Base-by-base conservation (phyloP, 2,329 filamentous ascomycete species). In the Celoporthe dispersa region DNA sequence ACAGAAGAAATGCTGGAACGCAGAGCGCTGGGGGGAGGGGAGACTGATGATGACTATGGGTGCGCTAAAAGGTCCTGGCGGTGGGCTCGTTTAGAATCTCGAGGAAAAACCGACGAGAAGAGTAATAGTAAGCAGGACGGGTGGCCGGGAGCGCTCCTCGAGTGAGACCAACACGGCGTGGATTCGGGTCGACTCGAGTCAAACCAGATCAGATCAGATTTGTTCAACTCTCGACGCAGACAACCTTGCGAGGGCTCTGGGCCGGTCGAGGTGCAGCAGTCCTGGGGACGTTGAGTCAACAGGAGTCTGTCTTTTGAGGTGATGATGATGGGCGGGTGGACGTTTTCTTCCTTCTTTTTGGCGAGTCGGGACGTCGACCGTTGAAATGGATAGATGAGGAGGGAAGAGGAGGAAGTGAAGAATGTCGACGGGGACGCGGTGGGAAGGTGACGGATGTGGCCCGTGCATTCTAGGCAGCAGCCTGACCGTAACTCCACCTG, bases 391-490 rank as follows among this genome's bases (percentile, higher is more conserved):
- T 31, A 7, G 31, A 41, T 6, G 37, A 28, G 62, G 25, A 22
- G 31, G 39, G 37, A 60, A 22, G 39, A 64, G 53, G 35, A 66
- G 51, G 64, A 57, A 51, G 25, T 31, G 64, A 31, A 59, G 22
- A 39, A 55, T 28, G 33, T 59, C 35, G 35, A 59, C n/a, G 51
- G 37, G 33, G 53, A 31, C 64, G 53, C 35, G 33, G 51, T 28
- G 8, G 14, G 41, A 33, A 64, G 41, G 41, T 53, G 25, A 64
- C 31, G 63, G 63, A 22, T 25, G 53, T 39, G 64, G 64, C 28
- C 64, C 64, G 64, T 66, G 64, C 53, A 64, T 48, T 66, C 55
- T 66, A 66, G 64, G 64, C 64, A 66, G 64, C 64, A 57, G 53
- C 53, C 53, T 60, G 64, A 25, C n/a, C 33, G 37, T 25, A 3